These are phyloP conservation scores for Volvox reticuliferus DNA, from an alignment of 139 green algal genomes.

Conservation along the genomic window DNA sequence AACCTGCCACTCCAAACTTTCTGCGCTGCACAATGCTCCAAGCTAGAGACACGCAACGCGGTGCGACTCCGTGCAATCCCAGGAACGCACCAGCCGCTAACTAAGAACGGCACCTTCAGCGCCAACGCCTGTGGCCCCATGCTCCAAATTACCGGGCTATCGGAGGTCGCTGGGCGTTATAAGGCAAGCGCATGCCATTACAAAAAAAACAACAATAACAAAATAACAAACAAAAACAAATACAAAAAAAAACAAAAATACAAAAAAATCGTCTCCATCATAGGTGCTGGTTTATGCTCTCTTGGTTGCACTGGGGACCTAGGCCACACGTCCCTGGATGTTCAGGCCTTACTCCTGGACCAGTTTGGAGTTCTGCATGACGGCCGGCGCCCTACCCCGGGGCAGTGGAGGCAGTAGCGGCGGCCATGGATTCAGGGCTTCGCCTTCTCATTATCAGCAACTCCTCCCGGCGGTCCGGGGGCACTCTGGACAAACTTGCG, in stretches of 20 bases:
- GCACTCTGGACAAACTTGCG: conserved; percentile 80
- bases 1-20: too few species aligned
- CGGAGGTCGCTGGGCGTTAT: not conserved
- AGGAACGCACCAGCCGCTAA: too few species aligned
- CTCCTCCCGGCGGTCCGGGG: conserved; percentile 66
- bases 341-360: conserved; percentile 44
- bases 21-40: too few species aligned
- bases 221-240: too few species aligned
- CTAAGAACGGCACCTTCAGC: not conserved
- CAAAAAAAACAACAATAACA: too few species aligned
- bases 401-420: conserved; percentile 76
- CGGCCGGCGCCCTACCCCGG: conserved; percentile 78
- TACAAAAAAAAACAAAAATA: too few species aligned
- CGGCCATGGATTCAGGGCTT: conserved; percentile 60
- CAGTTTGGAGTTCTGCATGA: conserved; percentile 62
- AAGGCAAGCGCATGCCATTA: not conserved
- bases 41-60: too few species aligned
- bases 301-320: too few species aligned
- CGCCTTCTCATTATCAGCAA: conserved; percentile 89
- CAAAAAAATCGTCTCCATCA: not conserved
- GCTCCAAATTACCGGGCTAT: not conserved
- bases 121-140: not conserved
- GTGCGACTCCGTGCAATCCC: too few species aligned
- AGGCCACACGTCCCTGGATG: too few species aligned
- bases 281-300: too few species aligned